Percentiles rank a stretch among this genome's conserved stretches.
Evolutionary conservation across 768 basidiomycete genomes (phyloP).

Genomic region (Boletus reticuloceps): DNA sequence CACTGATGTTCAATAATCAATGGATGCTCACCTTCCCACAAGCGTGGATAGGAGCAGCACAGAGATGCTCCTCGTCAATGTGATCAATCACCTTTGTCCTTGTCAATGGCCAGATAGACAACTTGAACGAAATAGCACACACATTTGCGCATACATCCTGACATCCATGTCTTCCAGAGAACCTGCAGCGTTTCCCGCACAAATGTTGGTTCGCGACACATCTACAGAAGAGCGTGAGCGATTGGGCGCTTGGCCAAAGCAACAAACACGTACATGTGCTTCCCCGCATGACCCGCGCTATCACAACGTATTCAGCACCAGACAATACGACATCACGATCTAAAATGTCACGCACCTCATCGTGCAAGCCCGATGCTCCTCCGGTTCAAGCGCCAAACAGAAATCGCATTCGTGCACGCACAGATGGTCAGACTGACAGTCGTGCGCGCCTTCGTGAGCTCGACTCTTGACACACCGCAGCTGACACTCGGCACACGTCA

Average conservation of each 20-base stretch:
- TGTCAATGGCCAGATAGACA: background rate
- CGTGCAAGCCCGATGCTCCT: conserved; percentile 38
- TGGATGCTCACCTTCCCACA: conserved; percentile 47
- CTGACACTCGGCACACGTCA: conserved; percentile 47
- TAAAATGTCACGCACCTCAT: conserved; percentile 39
- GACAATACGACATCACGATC: background rate
- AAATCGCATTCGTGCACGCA: conserved; percentile 48
- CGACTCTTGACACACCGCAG: conserved; percentile 46
- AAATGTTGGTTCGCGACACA: conserved; percentile 52
- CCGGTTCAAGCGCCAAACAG: conserved; percentile 28
- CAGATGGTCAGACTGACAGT: conserved; percentile 49
- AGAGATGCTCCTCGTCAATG: conserved; percentile 47
- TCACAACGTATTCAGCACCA: background rate
- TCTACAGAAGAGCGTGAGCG: conserved; percentile 29
- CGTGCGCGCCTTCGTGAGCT: conserved; percentile 45
- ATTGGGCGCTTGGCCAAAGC: accelerated
- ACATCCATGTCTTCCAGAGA: conserved; percentile 50
- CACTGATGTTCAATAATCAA: too few relatives aligned
- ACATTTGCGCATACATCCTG: conserved; percentile 52
- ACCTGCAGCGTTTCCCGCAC: conserved; percentile 51
- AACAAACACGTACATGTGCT: conserved; percentile 45
- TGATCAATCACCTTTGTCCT: conserved; percentile 45
- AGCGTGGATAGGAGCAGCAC: conserved; percentile 50
- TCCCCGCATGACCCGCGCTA: conserved; percentile 59
- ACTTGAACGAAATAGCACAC: background rate